phyloP scores from a whole-genome alignment of 2,329 filamentous ascomycete genomes.

The Ramularia collo-cygni region DNA sequence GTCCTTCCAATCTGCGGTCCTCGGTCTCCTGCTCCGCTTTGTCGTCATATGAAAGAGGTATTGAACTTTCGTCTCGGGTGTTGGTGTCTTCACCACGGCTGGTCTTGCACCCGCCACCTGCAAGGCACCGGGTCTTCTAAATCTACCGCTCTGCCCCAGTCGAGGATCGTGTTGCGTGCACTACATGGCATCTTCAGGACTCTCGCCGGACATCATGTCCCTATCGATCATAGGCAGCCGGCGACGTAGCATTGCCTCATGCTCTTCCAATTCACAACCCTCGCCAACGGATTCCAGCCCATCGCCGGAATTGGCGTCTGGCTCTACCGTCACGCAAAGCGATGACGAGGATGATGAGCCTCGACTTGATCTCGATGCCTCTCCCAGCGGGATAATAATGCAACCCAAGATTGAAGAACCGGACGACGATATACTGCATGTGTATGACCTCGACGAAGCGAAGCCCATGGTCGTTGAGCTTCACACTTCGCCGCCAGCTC shows the following conservation, averaged over 20 bases:
- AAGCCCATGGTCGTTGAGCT: constrained; percentile 11
- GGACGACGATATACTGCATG: constrained; percentile 25
- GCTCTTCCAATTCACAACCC: constrained; percentile 5
- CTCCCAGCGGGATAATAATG: constrained; percentile 16
- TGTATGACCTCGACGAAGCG: too few relatives aligned
- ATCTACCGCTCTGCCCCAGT: too few relatives aligned
- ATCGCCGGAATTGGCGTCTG: constrained; percentile 10
- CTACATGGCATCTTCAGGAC: too few relatives aligned
- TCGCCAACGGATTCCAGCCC: constrained; percentile 10
- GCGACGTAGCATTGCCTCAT: constrained; percentile 7
- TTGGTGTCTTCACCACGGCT: too few relatives aligned
- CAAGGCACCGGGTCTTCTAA: too few relatives aligned
- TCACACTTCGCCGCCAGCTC: constrained; percentile 31
- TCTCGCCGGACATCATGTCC: too few relatives aligned
- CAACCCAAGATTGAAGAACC: constrained; percentile 51
- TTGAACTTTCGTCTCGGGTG: too few relatives aligned
- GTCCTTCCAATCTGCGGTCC: too few relatives aligned
- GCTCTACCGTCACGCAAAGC: constrained; percentile 3
- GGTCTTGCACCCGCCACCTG: too few relatives aligned
- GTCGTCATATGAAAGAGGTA: too few relatives aligned
- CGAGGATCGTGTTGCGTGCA: too few relatives aligned
- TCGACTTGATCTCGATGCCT: constrained; percentile 23
- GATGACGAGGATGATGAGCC: constrained; percentile 14
- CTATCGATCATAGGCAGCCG: background rate
- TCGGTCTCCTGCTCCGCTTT: too few relatives aligned